Percentiles rank a stretch among this genome's conserved stretches.
Evolutionary conservation across 306 rosid species (phyloP).

Genomic region (Cyclanthera cordifolia): DNA sequence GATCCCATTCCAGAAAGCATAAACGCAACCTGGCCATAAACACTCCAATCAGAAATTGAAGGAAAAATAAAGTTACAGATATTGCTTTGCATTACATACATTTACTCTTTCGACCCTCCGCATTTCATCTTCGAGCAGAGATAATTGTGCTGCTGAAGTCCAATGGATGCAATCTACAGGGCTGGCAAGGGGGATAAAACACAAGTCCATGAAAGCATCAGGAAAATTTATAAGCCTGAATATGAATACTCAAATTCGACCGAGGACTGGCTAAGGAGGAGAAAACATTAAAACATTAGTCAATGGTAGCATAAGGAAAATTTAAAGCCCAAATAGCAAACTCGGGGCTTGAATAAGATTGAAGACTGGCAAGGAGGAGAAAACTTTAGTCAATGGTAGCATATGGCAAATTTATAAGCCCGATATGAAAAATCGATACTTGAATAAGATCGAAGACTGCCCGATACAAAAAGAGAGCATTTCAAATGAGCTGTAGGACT

Average conservation of each 20-base stretch:
- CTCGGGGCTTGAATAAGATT: too few species aligned
- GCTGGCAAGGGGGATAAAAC: constrained; percentile 34
- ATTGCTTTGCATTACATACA: constrained; percentile 49
- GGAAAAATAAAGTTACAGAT: not conserved
- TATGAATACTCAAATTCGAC: not conserved
- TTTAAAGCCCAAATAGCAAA: not conserved
- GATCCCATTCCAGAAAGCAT: constrained; percentile 95
- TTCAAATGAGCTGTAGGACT: too few species aligned
- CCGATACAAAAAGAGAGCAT: not conserved
- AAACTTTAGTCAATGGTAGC: not conserved
- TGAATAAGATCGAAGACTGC: not conserved
- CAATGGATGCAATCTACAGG: constrained; percentile 99
- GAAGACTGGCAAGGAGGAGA: constrained; percentile 43
- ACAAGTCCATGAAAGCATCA: not conserved
- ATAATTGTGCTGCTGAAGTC: constrained; percentile 92
- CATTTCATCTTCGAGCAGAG: constrained; percentile 95
- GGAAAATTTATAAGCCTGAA: not conserved
- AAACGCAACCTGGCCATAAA: constrained; percentile 52
- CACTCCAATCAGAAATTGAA: not conserved
- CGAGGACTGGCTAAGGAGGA: constrained; percentile 41
- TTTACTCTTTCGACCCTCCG: constrained; percentile 92
- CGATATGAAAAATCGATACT: too few species aligned
- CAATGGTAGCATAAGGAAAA: not conserved
- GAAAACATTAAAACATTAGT: not conserved
- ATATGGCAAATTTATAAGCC: not conserved